These are phyloP conservation scores for Lactarius sanguifluus DNA, from an alignment of 768 basidiomycete species.

Conservation along the genomic window DNA sequence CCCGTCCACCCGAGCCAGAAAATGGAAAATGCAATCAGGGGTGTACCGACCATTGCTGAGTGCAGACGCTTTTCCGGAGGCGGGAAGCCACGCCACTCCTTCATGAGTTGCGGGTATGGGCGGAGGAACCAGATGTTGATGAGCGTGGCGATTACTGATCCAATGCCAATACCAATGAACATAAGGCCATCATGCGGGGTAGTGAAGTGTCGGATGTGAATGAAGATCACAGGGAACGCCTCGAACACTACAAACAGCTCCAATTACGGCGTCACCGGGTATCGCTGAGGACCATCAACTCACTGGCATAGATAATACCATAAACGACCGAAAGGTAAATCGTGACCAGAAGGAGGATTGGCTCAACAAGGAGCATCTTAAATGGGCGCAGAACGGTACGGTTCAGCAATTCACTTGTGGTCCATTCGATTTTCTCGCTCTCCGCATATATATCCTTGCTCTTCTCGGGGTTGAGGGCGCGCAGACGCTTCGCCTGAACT, in stretches of 20 bases:
- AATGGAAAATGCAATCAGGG: constrained; percentile 5
- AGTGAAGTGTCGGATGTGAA: constrained; percentile 1
- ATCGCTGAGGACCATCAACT: not conserved
- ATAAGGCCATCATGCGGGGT: constrained; percentile 7
- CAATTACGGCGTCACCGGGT: not conserved
- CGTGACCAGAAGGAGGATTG: constrained; percentile 24
- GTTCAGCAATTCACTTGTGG: constrained; percentile 28
- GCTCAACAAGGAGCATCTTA: constrained; percentile 37
- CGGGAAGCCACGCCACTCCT: constrained; percentile 21
- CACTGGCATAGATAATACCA: constrained; percentile 23
- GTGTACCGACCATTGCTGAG: constrained; percentile 10
- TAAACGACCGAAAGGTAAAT: constrained; percentile 27
- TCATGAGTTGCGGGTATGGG: constrained; percentile 4
- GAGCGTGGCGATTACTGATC: not conserved
- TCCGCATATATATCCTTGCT: constrained; percentile 4
- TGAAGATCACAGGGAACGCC: constrained; percentile 20
- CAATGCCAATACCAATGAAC: constrained; percentile 20
- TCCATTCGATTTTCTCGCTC: constrained; percentile 8
- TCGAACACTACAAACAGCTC: constrained; percentile 10
- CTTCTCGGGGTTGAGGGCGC: constrained; percentile 5
- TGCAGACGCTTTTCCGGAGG: constrained; percentile 15
- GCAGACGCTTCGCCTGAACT: constrained; percentile 8
- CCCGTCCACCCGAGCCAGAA: constrained; percentile 24
- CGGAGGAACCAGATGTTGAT: constrained; percentile 6
- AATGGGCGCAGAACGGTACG: constrained; percentile 36